Evolutionary conservation across 345 rosid species (phyloP), one percentile per base, ranked within the genome.

Genomic region (Populus ilicifolia): DNA sequence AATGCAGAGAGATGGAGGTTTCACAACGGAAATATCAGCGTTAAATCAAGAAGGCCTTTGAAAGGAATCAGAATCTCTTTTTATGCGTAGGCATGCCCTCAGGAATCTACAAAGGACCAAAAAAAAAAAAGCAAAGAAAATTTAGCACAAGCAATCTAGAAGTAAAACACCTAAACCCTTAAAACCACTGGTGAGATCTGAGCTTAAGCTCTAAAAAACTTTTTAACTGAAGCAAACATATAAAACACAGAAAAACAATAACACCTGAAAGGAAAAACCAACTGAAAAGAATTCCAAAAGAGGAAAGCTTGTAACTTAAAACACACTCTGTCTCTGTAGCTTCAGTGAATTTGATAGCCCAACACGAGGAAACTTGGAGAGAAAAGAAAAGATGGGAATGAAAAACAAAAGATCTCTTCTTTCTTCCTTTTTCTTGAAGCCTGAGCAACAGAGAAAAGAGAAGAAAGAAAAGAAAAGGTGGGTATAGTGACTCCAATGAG

Each of bases 11-110:
- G 71, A 87, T 75, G 80, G 50, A 69, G 77, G 66, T 78, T 82
- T 84, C 80, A 74, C 75, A 39, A 56, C 39, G 61, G 71, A 86
- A 84, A 80, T 81, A 81, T 83, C 83, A 83, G 81, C 43, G 90
- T 87, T 83, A 87, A 84, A 87, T 89, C 89, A 83, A 65, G 80
- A 73, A 71, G 82, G 87, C 16, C 85, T 87, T 86, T 80, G 81
- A 67, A 75, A 76, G 77, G 94, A 89, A 90, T 90, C 88, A 84
- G 88, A 90, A 90, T 86, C 82, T 74, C 83, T 79, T 85, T 82
- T 83, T 79, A 66, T 70, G 74, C 67, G 43, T 59, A 83, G 85
- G 77, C 87, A 82, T 69, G 61, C 72, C 41, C 82, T 63, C 71
- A 74, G 89, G 94, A 90, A 90, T 90, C 90, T 84, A 66, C 46